Conservation (phyloP, 345 rosid genomes). For the Passiflora organensis region DNA sequence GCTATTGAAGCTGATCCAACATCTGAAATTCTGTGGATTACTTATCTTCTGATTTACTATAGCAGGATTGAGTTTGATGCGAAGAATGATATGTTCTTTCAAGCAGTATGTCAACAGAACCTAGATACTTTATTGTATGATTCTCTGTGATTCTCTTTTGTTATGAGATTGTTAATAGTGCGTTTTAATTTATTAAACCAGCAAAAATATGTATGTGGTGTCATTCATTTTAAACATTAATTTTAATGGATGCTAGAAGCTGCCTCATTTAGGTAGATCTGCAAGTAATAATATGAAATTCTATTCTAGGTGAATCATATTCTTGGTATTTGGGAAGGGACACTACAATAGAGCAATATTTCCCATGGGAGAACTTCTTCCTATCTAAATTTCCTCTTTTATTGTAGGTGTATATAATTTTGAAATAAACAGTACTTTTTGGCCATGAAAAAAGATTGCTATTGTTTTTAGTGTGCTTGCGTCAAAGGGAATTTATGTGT, state of each 20-base stretch:
- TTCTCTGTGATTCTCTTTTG: background rate
- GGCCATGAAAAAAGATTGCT: background rate
- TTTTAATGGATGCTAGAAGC: no score
- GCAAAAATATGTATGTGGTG: no score
- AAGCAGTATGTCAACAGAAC: conserved; percentile 49
- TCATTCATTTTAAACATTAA: no score
- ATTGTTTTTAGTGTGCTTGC: background rate
- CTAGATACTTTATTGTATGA: background rate
- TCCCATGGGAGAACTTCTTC: no score
- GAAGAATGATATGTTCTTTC: conserved; percentile 61
- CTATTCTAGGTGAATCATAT: background rate
- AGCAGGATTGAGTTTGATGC: conserved; percentile 37
- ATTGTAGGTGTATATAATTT: no score
- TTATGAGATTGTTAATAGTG: no score
- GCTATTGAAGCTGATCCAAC: conserved; percentile 70
- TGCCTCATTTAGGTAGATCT: no score
- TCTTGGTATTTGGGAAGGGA: background rate
- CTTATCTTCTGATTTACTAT: conserved; percentile 62
- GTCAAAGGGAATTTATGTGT: no score
- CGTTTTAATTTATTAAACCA: no score
- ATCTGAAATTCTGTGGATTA: conserved; percentile 76
- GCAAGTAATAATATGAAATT: no score
- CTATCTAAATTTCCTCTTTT: no score
- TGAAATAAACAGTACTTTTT: no score
- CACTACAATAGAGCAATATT: background rate